Conservation (phyloP, 805 yeast genomes). For the Wickerhamiella spandovensis region DNA sequence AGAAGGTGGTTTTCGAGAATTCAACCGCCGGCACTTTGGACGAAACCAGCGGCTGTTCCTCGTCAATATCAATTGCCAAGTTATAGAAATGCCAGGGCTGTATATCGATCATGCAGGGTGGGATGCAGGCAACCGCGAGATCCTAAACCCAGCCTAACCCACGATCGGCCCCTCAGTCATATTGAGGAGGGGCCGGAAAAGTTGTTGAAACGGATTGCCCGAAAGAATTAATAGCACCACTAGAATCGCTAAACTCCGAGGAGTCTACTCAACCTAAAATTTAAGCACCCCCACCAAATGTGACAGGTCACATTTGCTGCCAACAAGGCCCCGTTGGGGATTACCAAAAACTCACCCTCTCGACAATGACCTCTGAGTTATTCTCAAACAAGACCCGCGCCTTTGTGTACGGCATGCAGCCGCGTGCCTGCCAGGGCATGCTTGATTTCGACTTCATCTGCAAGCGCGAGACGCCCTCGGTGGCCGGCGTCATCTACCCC, state of each 20-base stretch:
- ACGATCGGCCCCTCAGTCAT: not conserved
- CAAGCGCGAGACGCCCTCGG: slow-evolving; percentile 33
- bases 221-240: too few species aligned
- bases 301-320: not conserved
- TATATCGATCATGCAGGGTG: not conserved
- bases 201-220: not conserved
- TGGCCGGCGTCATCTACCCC: slow-evolving; percentile 35
- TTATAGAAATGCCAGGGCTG: slow-evolving; percentile 16
- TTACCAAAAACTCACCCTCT: not conserved
- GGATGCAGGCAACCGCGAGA: not conserved
- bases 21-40: slow-evolving; percentile 3
- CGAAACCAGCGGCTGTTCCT: slow-evolving; percentile 9
- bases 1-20: slow-evolving; percentile 18
- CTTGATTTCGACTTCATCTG: slow-evolving; percentile 35
- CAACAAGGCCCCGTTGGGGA: not conserved
- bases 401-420: slow-evolving; percentile 34
- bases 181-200: not conserved
- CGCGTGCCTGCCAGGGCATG: slow-evolving; percentile 37
- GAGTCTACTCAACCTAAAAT: not conserved
- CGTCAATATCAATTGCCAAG: slow-evolving; percentile 14
- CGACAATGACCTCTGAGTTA: slow-evolving; percentile 22
- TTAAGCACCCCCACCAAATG: not conserved
- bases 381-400: slow-evolving; percentile 33
- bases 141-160: not conserved
- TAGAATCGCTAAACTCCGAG: too few species aligned